Evolutionary conservation across 148 eudicot species (phyloP), one percentile per base, ranked within the genome.

Genomic region (Chenopodium formosanum): DNA sequence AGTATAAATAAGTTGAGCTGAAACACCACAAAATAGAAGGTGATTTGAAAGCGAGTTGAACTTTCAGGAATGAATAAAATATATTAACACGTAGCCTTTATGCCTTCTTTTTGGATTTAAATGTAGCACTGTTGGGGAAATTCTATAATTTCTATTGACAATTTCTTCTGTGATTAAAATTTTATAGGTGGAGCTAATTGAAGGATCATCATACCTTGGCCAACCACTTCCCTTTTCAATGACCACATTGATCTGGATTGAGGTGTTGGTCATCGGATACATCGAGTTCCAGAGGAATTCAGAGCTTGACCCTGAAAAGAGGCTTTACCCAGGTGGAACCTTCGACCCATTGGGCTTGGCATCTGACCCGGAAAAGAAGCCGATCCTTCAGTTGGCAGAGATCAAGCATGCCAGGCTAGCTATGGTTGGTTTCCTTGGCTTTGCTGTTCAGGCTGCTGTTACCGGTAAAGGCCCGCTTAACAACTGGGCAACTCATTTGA

Each of bases 401-500:
- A 91, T 97, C 90, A 97, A 97, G 89, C 99, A 97, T 71, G 99
- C 98, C 32, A 92, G 97, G 71, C 91, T 97, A 9, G 99, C 98
- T 83, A 94, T 97, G 98, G 94, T 96, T 22, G 99, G 81, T 4
- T 96, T 94, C 90, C 87, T 97, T 3, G 99, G 98, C 12, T 97
- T 97, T 56, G 99, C 98, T 0, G 95, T 92, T 77, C 99, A 97
- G 78, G 99, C 99, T 11, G 95, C 97, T 0, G 98, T 91, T 32
- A 97, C 99, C 19, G 99, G 99, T 0, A 89, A 94, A 87, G 99
- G 98, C 52, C 99, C 99, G 10, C 98, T 96, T 22, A 91, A 94
- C 94, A 96, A 96, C 88, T 96, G 99, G 99, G 99, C 87, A 3
- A 96, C 99, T 85, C 99, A 96, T 71, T 90, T 96, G 95, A 92